These are phyloP conservation scores for Santalum album DNA, from an alignment of 164 flowering plant genomes.

Conservation along the genomic window DNA sequence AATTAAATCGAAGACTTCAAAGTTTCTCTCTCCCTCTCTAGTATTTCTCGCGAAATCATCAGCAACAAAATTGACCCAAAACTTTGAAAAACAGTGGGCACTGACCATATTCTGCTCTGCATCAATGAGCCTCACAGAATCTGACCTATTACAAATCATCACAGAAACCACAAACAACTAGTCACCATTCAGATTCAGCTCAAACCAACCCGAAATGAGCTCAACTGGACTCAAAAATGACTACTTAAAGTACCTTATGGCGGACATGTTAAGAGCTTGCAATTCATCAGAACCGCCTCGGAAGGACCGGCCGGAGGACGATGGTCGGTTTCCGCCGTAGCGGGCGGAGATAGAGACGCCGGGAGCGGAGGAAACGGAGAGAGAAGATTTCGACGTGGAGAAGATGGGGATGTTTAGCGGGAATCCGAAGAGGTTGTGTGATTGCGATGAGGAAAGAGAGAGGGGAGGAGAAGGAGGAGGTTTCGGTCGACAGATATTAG, in stretches of 20 bases:
- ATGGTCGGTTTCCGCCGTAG: conserved; percentile 23
- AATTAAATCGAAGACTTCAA: too few species aligned
- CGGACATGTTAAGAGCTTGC: conserved; percentile 38
- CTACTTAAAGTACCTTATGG: conserved; percentile 27
- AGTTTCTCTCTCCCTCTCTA: too few species aligned
- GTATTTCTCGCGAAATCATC: too few species aligned
- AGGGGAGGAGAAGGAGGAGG: conserved; percentile 8
- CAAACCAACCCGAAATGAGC: background rate
- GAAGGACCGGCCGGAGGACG: conserved; percentile 5
- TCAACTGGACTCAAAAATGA: background rate
- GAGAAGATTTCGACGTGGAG: background rate
- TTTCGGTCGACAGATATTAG: conserved; percentile 11
- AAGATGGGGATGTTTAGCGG: conserved; percentile 12
- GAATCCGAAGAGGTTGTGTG: conserved; percentile 20
- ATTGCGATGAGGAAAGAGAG: conserved; percentile 18
- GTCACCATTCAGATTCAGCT: background rate
- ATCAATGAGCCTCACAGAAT: conserved; percentile 74
- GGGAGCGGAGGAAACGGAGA: conserved; percentile 5
- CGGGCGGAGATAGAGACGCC: conserved; percentile 22
- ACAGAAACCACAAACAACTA: conserved; percentile 1
- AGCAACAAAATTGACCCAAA: background rate
- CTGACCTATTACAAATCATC: conserved; percentile 40
- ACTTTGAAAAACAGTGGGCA: background rate
- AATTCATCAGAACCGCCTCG: conserved; percentile 27
- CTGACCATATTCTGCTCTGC: conserved; percentile 71